Evolutionary conservation across 495 filamentous ascomycete species (phyloP).

Genomic region (Podospora australis): DNA sequence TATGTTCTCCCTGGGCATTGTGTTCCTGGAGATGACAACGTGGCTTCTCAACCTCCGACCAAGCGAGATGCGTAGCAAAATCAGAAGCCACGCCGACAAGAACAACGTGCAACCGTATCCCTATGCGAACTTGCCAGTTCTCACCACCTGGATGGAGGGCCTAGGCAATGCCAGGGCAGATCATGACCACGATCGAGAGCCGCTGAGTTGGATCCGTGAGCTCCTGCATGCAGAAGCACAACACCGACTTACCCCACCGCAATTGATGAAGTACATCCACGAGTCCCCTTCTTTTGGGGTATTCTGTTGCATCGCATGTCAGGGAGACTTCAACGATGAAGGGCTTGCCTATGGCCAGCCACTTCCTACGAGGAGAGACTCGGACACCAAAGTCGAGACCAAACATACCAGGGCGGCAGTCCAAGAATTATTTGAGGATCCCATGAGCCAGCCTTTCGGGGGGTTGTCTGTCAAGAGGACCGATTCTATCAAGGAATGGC

Average conservation of each 20-base stretch:
- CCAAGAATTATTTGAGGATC: not conserved
- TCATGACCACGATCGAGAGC: not conserved
- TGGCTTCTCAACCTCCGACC: constrained; percentile 3
- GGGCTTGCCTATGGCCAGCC: not conserved
- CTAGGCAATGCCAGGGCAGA: not conserved
- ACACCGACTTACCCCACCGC: constrained; percentile 4
- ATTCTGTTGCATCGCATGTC: constrained; percentile 8
- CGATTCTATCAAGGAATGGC: not conserved
- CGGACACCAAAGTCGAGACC: not conserved
- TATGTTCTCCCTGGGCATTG: constrained; percentile 15
- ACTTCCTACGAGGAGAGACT: no score
- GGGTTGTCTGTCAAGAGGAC: not conserved
- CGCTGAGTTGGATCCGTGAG: not conserved
- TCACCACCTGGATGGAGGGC: not conserved
- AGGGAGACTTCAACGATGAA: constrained; percentile 2
- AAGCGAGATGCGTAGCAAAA: not conserved
- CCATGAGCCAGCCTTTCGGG: not conserved
- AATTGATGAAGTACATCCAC: constrained; percentile 5
- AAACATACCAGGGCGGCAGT: not conserved
- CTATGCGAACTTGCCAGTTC: not conserved
- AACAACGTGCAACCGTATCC: not conserved
- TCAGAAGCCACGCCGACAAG: not conserved
- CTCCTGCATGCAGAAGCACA: not conserved
- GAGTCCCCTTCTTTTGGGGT: constrained; percentile 10
- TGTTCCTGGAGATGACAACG: constrained; percentile 14